These are phyloP conservation scores for Bacterosira constricta DNA, from an alignment of 108 stramenopile genomes.

Conservation along the genomic window DNA sequence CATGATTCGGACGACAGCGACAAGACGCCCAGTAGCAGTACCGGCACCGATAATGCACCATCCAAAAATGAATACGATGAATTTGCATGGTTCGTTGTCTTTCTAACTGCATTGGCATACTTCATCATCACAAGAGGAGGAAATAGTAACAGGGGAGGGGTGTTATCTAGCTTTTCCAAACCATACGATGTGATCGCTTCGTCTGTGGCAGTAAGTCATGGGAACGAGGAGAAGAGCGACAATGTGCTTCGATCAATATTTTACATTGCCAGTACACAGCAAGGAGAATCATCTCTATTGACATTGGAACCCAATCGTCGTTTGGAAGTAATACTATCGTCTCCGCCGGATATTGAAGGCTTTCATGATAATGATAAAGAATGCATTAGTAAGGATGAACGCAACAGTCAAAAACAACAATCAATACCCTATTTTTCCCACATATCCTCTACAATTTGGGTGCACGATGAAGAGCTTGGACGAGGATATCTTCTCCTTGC, in stretches of 20 bases:
- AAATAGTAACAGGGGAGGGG: conserved; percentile 7
- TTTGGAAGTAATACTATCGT: conserved; percentile 41
- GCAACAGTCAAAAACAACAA: not conserved
- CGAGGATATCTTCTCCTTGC: conserved; percentile 68
- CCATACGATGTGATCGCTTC: conserved; percentile 36
- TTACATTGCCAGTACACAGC: conserved; percentile 13
- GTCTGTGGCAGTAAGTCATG: not conserved
- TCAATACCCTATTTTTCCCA: conserved; percentile 32
- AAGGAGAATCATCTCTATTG: not conserved
- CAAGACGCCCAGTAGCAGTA: too few species aligned
- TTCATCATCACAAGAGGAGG: conserved; percentile 23
- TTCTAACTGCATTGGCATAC: conserved; percentile 31
- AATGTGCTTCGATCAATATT: conserved; percentile 30
- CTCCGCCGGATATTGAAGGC: conserved; percentile 23
- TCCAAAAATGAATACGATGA: conserved; percentile 22
- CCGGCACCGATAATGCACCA: too few species aligned
- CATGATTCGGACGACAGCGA: too few species aligned
- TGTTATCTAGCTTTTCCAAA: conserved; percentile 29
- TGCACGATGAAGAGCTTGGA: conserved; percentile 71
- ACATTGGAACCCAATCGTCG: conserved; percentile 15
- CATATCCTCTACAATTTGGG: conserved; percentile 55
- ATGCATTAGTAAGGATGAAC: not conserved
- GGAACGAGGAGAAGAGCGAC: not conserved
- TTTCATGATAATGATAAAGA: not conserved
- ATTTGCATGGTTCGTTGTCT: conserved; percentile 43